These are phyloP conservation scores for Trametes versicolor DNA, from an alignment of 1,284 basidiomycete genomes.

Conservation along the genomic window DNA sequence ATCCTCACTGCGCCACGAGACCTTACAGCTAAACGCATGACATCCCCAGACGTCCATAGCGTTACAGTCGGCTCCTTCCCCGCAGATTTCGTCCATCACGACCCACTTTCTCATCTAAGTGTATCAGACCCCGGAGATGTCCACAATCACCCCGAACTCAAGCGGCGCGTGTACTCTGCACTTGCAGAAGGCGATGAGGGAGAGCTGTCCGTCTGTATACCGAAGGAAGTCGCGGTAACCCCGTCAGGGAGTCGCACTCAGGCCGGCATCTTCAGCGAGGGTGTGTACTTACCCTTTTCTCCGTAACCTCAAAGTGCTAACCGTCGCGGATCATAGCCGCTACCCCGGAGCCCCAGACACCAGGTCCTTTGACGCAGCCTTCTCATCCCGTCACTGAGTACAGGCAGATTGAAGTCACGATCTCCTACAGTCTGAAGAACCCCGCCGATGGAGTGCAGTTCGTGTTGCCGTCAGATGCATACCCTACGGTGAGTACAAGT, in stretches of 20 bases:
- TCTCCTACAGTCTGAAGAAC: slow-evolving; percentile 84
- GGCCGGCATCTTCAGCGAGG: slow-evolving; percentile 56
- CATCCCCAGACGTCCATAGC: slow-evolving; percentile 70
- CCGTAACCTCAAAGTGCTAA: slow-evolving; percentile 8
- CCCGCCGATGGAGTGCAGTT: slow-evolving; percentile 91
- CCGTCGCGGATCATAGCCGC: slow-evolving; percentile 55
- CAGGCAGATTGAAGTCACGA: slow-evolving; percentile 78
- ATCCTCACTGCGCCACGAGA: slow-evolving; percentile 10
- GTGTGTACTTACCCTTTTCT: slow-evolving; percentile 43
- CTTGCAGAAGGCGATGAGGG: slow-evolving; percentile 93
- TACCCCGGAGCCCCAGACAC: slow-evolving; percentile 82
- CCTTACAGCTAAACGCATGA: slow-evolving; percentile 14
- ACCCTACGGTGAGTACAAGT: slow-evolving; percentile 79
- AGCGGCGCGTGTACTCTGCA: slow-evolving; percentile 91
- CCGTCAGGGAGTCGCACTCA: slow-evolving; percentile 59
- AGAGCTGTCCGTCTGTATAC: slow-evolving; percentile 92
- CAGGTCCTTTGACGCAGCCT: slow-evolving; percentile 58
- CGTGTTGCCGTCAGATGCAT: slow-evolving; percentile 80
- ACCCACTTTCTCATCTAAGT: slow-evolving; percentile 78
- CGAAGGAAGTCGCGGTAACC: slow-evolving; percentile 79
- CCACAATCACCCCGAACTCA: slow-evolving; percentile 92
- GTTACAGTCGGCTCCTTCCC: slow-evolving; percentile 75
- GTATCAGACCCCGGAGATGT: slow-evolving; percentile 83
- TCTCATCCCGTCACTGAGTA: slow-evolving; percentile 68
- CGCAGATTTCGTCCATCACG: slow-evolving; percentile 80